These are phyloP conservation scores for Populus euphratica DNA, from an alignment of 345 rosid genomes.

Conservation along the genomic window DNA sequence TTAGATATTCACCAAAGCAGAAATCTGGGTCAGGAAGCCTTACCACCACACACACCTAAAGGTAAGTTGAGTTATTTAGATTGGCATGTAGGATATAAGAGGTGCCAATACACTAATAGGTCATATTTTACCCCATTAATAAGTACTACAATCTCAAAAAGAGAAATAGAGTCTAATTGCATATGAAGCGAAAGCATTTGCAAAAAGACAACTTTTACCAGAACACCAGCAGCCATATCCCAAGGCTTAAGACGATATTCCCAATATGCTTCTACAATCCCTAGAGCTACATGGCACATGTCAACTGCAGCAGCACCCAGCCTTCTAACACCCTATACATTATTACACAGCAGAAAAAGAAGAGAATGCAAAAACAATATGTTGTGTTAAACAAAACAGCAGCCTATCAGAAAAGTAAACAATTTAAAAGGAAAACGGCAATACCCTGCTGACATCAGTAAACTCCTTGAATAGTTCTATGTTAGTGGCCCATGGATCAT, in stretches of 20 bases:
- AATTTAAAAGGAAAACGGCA: background rate
- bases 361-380: background rate
- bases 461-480: conserved; percentile 89
- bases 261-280: conserved; percentile 88
- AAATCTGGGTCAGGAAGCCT: background rate
- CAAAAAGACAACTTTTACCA: conserved; percentile 46
- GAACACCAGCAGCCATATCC: conserved; percentile 99
- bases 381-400: background rate
- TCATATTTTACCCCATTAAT: background rate
- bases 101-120: background rate
- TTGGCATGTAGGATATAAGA: background rate
- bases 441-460: conserved; percentile 85
- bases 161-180: background rate
- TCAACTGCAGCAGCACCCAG: conserved; percentile 99
- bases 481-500: conserved; percentile 86
- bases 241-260: conserved; percentile 96
- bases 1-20: background rate
- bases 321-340: conserved; percentile 76
- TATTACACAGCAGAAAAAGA: background rate
- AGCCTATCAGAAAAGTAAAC: background rate
- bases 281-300: conserved; percentile 97
- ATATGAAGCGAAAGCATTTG: conserved; percentile 9
- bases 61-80: background rate
- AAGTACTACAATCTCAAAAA: background rate
- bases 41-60: background rate